Percentiles rank a stretch among this genome's conserved stretches.
phyloP scores from a whole-genome alignment of 2,329 filamentous ascomycete species.

The Calonectria multiphialidica region DNA sequence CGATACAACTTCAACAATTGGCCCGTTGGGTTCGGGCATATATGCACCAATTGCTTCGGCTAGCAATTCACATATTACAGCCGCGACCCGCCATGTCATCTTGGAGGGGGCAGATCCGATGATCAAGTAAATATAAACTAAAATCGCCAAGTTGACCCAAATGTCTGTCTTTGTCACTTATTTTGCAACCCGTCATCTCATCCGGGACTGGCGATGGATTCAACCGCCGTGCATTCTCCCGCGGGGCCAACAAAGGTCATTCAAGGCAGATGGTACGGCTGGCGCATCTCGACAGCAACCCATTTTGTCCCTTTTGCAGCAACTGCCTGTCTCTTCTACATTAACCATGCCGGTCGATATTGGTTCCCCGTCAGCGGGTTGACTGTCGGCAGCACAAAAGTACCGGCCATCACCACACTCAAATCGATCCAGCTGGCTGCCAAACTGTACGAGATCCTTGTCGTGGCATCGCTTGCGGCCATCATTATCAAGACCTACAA shows the following conservation, averaged over 20 bases:
- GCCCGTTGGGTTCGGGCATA: neutral
- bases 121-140: neutral
- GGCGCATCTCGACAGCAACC: neutral
- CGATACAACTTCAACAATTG: neutral
- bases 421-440: neutral
- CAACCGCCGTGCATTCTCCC: neutral
- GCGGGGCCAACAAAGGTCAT: neutral
- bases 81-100: neutral
- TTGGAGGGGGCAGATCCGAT: neutral
- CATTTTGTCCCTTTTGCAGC: neutral
- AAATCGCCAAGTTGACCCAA: neutral
- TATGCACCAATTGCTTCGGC: neutral
- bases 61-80: neutral
- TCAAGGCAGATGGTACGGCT: neutral
- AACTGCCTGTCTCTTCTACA: neutral
- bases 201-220: neutral
- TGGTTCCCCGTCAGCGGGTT: neutral
- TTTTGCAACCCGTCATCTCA: too few species aligned
- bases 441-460: neutral
- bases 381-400: neutral
- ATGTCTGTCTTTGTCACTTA: neutral
- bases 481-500: neutral
- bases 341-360: neutral
- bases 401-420: neutral
- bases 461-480: neutral